Evolutionary conservation across 192 early-diverging fungal species (phyloP), one percentile per base, ranked within the genome.

Genomic region (Allomyces arbusculus): DNA sequence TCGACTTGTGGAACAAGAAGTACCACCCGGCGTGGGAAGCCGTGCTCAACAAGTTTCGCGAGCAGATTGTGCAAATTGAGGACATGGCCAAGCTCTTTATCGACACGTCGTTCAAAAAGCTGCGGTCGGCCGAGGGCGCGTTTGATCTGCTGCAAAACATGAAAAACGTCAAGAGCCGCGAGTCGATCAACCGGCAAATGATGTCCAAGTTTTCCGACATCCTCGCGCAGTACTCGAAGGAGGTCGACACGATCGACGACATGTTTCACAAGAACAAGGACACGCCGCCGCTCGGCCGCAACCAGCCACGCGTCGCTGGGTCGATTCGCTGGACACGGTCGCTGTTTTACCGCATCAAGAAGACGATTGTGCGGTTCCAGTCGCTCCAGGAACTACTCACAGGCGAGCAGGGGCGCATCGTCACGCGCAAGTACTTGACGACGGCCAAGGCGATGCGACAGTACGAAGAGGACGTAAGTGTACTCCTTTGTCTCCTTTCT

Each of bases 41-140:
- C 1, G 62, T 84, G 12, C 83, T 84, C 80, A 68, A 70, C 22
- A 70, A 80, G n/a, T 84, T 84, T 69, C 76, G 82, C 6, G 82
- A 84, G 66, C 82, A 99, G 77, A 96, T 95, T 72, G 91, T 95
- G 76, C 86, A 87, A n/a, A 89, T 99, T 23, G 82, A 90, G 25
- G 79, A 89, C 11, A 91, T 99, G 10, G 97, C 98, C 73, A 96
- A 95, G 75, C 91, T 93, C 73, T 96, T 99, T 69, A 98, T 99
- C 69, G 82, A 87, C 22, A 82, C 85, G 22, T 76, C 95, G 25
- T 85, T 94, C 23, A 94, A 97, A 76, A 81, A 91, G 23, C 82
- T 99, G 55, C 95, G 91, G 24, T 91, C 89, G 12, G 90, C 90
- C 64, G 89, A 90, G 74, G 98, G 89, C 71, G 97, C 97, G 3